Evolutionary conservation across 345 rosid species (phyloP).

Genomic region (Lepidium sativum): DNA sequence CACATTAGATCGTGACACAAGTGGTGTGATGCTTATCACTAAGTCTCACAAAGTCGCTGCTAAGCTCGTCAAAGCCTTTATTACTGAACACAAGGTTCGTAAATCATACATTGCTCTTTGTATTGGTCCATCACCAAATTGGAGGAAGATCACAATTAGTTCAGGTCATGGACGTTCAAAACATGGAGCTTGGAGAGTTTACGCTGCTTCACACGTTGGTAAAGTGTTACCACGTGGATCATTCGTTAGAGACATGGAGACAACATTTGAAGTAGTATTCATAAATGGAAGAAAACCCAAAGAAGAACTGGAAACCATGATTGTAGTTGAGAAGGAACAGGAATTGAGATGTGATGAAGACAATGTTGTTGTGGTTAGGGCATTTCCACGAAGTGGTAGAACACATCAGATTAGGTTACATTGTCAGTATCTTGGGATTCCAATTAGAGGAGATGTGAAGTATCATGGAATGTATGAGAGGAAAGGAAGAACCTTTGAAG

Average conservation of each 20-base stretch:
- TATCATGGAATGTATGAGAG: constrained; percentile 76
- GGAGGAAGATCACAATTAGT: constrained; percentile 49
- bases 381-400: constrained; percentile 72
- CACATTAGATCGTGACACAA: constrained; percentile 87
- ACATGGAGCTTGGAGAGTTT: constrained; percentile 89
- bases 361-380: constrained; percentile 60
- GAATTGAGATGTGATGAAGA: constrained; percentile 15
- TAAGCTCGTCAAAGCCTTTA: constrained; percentile 74
- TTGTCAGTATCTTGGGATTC: constrained; percentile 76
- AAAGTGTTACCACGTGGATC: constrained; percentile 76
- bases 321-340: constrained; percentile 42
- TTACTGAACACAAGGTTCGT: constrained; percentile 57
- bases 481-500: constrained; percentile 47
- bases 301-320: constrained; percentile 12
- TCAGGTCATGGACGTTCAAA: constrained; percentile 96
- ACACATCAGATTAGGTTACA: constrained; percentile 94
- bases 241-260: constrained; percentile 73
- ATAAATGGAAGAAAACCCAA: constrained; percentile 36
- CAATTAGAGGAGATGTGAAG: constrained; percentile 79
- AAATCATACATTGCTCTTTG: constrained; percentile 76
- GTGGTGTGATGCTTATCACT: constrained; percentile 76
- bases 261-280: constrained; percentile 61
- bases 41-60: constrained; percentile 84
- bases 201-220: constrained; percentile 69
- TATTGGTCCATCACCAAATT: constrained; percentile 55